Base-by-base conservation (phyloP, 2,329 filamentous ascomycete species). In the Colletotrichum caudatum region DNA sequence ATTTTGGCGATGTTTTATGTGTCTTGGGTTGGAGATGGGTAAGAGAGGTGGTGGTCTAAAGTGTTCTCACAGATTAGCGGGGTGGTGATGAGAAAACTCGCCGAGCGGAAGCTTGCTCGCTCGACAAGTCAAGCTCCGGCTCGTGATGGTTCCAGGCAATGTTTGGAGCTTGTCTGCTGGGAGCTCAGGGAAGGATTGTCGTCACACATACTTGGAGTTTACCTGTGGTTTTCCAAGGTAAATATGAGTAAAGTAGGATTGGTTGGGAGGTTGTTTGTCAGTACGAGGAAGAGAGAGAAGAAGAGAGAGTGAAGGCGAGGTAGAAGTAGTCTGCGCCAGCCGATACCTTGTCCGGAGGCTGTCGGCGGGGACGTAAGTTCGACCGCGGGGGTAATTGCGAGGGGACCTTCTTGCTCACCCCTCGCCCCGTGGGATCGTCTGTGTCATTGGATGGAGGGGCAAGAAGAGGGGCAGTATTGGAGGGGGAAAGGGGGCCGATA, bases 1-100 rank as follows among this genome's bases (percentile, higher is more conserved):
- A 90, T 90, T 76, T 78, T 82, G 78, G 77, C 72, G 75, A 73
- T 77, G 73, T 74, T 74, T 74, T 71, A 64, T 70, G 61, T 72
- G 65, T 69, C 69, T 72, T 44, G 61, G 54, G 59, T 51, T 67
- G 29, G 23, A 53, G 51, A 64, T 37, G 62, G 50, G 29, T 51
- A 33, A 26, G 35, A 46, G 41, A 60, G 66, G 39, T 26, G 56
- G 54, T 65, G 41, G 41, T 33, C 63, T 72, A 56, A 54, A 62
- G 48, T 50, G 51, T 57, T 66, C 61, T 71, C 54, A 26, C 60
- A 41, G 63, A 64, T 74, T 69, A 74, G 73, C 73, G 73, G 72
- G 73, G 71, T 72, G 58, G 44, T 54, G 53, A 60, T 69, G 33
- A 41, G 51, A 62, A 60, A 70, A 63, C 67, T 66, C 63, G 26